Percentiles rank a stretch among this genome's conserved stretches.
Evolutionary conservation across 257 asterid species (phyloP).

Genomic region (Avicennia marina): DNA sequence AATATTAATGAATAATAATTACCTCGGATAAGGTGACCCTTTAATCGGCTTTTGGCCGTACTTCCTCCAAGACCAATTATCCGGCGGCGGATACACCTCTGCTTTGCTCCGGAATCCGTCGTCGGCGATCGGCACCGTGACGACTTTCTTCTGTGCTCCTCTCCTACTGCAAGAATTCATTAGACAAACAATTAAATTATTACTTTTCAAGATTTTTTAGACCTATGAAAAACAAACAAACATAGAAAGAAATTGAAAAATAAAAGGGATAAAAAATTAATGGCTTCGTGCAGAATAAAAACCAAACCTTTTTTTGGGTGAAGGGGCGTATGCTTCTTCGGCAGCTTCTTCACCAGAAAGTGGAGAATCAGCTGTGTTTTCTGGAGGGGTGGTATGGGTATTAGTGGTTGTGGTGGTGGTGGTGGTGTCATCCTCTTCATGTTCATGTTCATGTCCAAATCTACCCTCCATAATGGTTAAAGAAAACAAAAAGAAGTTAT

Average conservation of each 20-base stretch:
- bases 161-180: slow-evolving; percentile 26
- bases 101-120: slow-evolving; percentile 56
- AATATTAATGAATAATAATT: slow-evolving; percentile 4
- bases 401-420: too few species aligned
- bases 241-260: neutral
- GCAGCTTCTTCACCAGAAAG: slow-evolving; percentile 53
- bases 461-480: slow-evolving; percentile 34
- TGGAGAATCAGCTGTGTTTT: slow-evolving; percentile 43
- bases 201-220: neutral
- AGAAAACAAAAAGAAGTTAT: neutral
- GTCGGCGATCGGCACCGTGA: slow-evolving; percentile 49
- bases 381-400: slow-evolving; percentile 26
- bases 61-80: slow-evolving; percentile 93
- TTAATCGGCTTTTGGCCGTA: slow-evolving; percentile 86
- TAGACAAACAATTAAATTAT: neutral
- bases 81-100: slow-evolving; percentile 83
- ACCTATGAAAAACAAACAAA: too few species aligned
- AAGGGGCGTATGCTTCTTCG: slow-evolving; percentile 46
- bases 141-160: slow-evolving; percentile 52
- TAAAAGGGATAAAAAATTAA: too few species aligned
- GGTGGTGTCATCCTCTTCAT: slow-evolving; percentile 35
- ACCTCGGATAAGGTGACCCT: slow-evolving; percentile 89
- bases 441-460: slow-evolving; percentile 29
- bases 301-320: slow-evolving; percentile 62
- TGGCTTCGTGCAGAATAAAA: neutral